Percentiles rank a stretch among this genome's conserved stretches.
Conservation (phyloP, 108 stramenopile genomes). For the Cyclotella baltica region DNA sequence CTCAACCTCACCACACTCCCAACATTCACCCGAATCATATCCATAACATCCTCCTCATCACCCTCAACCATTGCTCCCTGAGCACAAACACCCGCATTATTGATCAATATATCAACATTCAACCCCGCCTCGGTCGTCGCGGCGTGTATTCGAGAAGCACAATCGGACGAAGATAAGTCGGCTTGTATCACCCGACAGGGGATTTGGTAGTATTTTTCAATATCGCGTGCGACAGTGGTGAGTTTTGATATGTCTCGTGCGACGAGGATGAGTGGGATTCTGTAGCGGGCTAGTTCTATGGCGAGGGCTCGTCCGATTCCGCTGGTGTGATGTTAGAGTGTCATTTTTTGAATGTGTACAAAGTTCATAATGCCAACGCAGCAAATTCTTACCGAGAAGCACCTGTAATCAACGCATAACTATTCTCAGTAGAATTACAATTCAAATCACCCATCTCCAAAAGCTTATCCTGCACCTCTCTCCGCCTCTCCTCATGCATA, state of each 20-base stretch:
- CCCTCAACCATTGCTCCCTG: constrained; percentile 69
- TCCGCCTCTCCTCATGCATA: constrained; percentile 35
- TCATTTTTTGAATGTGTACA: background rate
- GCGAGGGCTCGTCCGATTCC: constrained; percentile 88
- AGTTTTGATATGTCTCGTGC: constrained; percentile 75
- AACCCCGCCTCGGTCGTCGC: constrained; percentile 73
- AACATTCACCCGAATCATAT: constrained; percentile 76
- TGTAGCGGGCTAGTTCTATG: constrained; percentile 85
- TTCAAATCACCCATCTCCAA: constrained; percentile 46
- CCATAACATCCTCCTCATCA: constrained; percentile 39
- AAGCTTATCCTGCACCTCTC: constrained; percentile 53
- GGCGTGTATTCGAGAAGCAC: constrained; percentile 68
- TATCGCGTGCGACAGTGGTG: constrained; percentile 69
- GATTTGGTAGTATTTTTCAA: constrained; percentile 84
- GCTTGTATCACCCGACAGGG: constrained; percentile 78
- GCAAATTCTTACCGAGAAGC: constrained; percentile 55
- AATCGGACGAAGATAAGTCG: constrained; percentile 69
- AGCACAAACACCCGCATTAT: constrained; percentile 81
- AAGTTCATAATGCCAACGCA: constrained; percentile 1
- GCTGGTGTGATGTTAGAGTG: background rate
- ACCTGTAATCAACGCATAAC: constrained; percentile 87
- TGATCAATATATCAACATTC: constrained; percentile 80
- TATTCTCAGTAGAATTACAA: constrained; percentile 23
- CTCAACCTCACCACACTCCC: constrained; percentile 63
- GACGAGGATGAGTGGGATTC: constrained; percentile 84